Percentiles rank a stretch among this genome's conserved stretches.
These are phyloP conservation scores for Metarhizium rileyi DNA, from an alignment of 2,329 filamentous ascomycete genomes.

Conservation along the genomic window DNA sequence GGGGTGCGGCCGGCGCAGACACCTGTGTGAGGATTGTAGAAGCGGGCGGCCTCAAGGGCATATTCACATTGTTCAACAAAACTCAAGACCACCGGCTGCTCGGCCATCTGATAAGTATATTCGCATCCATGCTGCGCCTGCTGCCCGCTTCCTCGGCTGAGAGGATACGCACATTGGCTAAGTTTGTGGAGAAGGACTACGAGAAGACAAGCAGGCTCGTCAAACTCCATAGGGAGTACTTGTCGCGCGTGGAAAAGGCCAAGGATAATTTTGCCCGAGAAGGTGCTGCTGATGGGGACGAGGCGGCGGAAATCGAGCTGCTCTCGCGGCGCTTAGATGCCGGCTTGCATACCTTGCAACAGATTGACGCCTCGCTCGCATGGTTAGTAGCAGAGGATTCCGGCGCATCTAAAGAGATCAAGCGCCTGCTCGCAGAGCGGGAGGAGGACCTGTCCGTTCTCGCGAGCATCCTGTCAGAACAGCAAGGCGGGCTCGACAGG, in stretches of 20 bases:
- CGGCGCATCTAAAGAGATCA: slow-evolving; percentile 58
- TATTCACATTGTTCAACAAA: slow-evolving; percentile 86
- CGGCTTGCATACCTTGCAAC: slow-evolving; percentile 75
- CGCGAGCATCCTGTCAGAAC: slow-evolving; percentile 55
- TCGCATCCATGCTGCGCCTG: slow-evolving; percentile 69
- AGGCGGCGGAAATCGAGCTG: slow-evolving; percentile 60
- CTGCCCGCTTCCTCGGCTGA: slow-evolving; percentile 68
- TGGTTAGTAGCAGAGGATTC: slow-evolving; percentile 89
- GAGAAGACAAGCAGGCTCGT: slow-evolving; percentile 71
- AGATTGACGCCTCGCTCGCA: slow-evolving; percentile 72
- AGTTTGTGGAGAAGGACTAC: slow-evolving; percentile 93
- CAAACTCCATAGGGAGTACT: slow-evolving; percentile 61
- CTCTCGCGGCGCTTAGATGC: slow-evolving; percentile 69
- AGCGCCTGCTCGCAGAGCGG: slow-evolving; percentile 52
- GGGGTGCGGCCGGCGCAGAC: slow-evolving; percentile 34
- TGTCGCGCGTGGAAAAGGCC: slow-evolving; percentile 45
- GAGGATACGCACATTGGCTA: slow-evolving; percentile 77
- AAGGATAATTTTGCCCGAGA: slow-evolving; percentile 37
- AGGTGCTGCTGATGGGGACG: slow-evolving; percentile 25
- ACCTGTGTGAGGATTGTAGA: slow-evolving; percentile 73
- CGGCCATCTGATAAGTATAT: slow-evolving; percentile 78
- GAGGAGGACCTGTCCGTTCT: slow-evolving; percentile 58
- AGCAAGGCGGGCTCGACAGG: slow-evolving; percentile 42
- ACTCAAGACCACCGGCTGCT: slow-evolving; percentile 58
- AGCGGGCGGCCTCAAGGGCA: slow-evolving; percentile 70